Percentiles rank a stretch among this genome's conserved stretches.
phyloP scores from a whole-genome alignment of 176 grass and related monocot genomes.

The Triticum dicoccoides region DNA sequence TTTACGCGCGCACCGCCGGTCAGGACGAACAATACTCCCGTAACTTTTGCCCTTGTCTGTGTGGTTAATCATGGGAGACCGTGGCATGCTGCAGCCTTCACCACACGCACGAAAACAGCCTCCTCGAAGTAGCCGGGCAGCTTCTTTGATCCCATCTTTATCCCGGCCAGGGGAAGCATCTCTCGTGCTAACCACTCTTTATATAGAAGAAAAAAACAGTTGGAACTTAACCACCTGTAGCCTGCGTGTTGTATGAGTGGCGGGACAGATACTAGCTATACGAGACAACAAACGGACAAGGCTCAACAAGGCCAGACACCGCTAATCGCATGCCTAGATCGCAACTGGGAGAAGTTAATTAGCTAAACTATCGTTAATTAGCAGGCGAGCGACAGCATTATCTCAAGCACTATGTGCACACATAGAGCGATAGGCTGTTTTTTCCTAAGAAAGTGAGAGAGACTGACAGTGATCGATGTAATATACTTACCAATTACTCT shows the following conservation, averaged over 20 bases:
- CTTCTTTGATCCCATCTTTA: not conserved
- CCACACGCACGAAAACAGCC: not conserved
- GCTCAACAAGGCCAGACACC: not conserved
- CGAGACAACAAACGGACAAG: conserved; percentile 13
- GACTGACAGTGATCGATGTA: not conserved
- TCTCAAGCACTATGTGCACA: not conserved
- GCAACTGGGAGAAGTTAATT: not conserved
- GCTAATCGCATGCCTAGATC: conserved; percentile 12
- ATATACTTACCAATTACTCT: not conserved
- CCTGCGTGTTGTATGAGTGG: not conserved
- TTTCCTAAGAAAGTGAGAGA: not conserved
- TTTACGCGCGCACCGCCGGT: too few relatives aligned
- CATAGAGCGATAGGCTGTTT: not conserved
- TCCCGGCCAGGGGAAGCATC: not conserved
- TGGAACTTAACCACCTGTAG: not conserved
- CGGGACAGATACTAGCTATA: not conserved
- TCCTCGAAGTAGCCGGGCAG: not conserved
- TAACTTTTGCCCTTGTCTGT: not conserved
- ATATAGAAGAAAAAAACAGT: not conserved
- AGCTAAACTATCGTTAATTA: too few relatives aligned
- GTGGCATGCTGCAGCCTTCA: not conserved
- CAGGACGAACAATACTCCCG: too few relatives aligned
- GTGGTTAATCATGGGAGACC: not conserved
- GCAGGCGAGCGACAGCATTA: not conserved
- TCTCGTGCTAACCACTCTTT: not conserved